Evolutionary conservation across 2,329 filamentous ascomycete species (phyloP), one percentile per base, ranked within the genome.

Genomic region (Hypoxylon sp.): DNA sequence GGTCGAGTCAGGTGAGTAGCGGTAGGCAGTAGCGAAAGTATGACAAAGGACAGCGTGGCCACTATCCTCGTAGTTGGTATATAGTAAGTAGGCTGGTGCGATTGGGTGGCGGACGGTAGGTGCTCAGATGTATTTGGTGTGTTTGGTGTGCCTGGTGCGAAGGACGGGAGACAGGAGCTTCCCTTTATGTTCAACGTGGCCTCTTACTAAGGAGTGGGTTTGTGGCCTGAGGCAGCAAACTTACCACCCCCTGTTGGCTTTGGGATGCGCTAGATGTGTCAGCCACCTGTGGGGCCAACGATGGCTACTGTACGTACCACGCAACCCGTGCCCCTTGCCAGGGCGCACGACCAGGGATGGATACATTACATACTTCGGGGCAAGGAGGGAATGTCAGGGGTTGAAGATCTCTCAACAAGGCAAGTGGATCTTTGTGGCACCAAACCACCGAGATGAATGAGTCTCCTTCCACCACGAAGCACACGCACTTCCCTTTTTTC

Each of bases 131-230:
- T n/a, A n/a, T 38, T 53, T 26, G 42, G 18, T 18, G 50, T 42
- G 36, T 14, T 53, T n/a, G n/a, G n/a, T n/a, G n/a, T n/a, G n/a
- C 11, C 16, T n/a, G 33, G 38, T 44, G 32, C 22, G 40, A 49
- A 45, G 52, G 49, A 53, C n/a, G 50, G 51, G 59, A 55, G 67
- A 61, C 50, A 59, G 50, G 33, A 62, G 58, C 28, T 42, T 59
- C 68, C 67, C 68, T 70, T 70, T 70, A 70, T 70, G 66, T 69
- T 70, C 61, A 69, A 70, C 66, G 68, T 67, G 66, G 65, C 68
- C 66, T 69, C 61, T 67, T 56, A 61, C 42, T n/a, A 51, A 50
- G 52, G 59, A 53, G 52, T 20, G 51, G 9, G 28, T 46, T 52
- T 18, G 7, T 20, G 9, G 62, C 65, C 67, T 70, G 50, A 64